Conservation (phyloP, 2,329 filamentous ascomycete species). For the Microdochium bolleyi region DNA sequence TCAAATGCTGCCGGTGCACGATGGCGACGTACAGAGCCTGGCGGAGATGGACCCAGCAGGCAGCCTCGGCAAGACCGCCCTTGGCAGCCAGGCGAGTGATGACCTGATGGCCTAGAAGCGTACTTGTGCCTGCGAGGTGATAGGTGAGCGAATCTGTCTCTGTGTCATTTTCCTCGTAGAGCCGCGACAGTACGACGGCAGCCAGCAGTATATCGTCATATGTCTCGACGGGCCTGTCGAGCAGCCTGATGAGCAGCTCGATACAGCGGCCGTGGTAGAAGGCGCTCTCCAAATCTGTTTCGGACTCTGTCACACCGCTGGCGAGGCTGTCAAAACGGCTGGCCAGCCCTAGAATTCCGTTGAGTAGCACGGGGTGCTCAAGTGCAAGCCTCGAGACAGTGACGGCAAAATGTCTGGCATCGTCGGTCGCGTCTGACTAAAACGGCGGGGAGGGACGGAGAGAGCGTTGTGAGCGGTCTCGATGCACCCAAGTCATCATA, state of each 20-base stretch:
- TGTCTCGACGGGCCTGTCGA: constrained; percentile 29
- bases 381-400: constrained; percentile 37
- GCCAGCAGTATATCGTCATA: constrained; percentile 38
- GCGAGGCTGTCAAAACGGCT: constrained; percentile 32
- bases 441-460: background rate
- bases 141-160: constrained; percentile 26
- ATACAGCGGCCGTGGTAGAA: constrained; percentile 36
- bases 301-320: constrained; percentile 15
- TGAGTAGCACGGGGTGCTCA: constrained; percentile 34
- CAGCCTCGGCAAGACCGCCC: constrained; percentile 28
- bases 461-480: background rate
- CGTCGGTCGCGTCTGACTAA: constrained; percentile 3
- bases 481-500: background rate
- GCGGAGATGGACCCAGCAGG: constrained; percentile 28
- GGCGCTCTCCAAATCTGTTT: constrained; percentile 30
- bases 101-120: constrained; percentile 23
- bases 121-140: constrained; percentile 27
- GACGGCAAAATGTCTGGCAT: constrained; percentile 28
- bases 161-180: constrained; percentile 33
- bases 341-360: constrained; percentile 36
- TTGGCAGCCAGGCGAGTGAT: constrained; percentile 25
- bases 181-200: constrained; percentile 37
- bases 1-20: constrained; percentile 8
- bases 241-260: constrained; percentile 33
- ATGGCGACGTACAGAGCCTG: constrained; percentile 30